These are phyloP conservation scores for Mortierella claussenii DNA, from an alignment of 192 early-diverging fungal genomes.

Conservation along the genomic window DNA sequence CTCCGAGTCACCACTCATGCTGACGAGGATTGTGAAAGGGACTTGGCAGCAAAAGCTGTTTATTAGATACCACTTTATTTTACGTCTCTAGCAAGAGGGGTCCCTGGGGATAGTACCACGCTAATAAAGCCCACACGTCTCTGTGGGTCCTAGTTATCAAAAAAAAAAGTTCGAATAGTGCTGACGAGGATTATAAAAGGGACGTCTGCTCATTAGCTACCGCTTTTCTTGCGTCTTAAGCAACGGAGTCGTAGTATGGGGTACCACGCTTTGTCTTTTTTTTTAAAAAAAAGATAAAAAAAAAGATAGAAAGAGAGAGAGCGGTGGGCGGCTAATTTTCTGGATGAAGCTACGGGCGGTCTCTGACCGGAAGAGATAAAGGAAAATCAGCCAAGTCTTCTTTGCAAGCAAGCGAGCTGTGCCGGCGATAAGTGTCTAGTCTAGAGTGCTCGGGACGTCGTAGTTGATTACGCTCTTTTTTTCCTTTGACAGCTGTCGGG, in stretches of 20 bases:
- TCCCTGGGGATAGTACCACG: not conserved
- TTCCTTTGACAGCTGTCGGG: no score
- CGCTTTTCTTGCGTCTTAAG: no score
- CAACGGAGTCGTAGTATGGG: no score
- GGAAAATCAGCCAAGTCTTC: no score
- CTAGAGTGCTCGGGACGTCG: no score
- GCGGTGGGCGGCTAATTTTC: not conserved
- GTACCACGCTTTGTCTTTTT: no score
- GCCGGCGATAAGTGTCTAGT: no score
- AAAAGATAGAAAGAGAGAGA: not conserved
- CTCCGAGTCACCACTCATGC: not conserved
- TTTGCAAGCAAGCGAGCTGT: no score
- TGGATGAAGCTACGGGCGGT: no score
- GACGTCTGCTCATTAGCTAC: no score
- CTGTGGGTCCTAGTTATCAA: conserved; percentile 3
- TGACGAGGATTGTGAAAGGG: not conserved
- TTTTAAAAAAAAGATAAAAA: not conserved
- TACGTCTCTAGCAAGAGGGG: not conserved
- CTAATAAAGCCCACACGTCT: not conserved
- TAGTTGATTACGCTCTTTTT: no score
- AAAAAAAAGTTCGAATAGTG: not conserved
- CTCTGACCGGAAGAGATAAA: no score
- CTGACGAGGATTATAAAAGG: not conserved
- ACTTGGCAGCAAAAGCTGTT: not conserved
- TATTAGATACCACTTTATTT: not conserved